Percentiles rank a stretch among this genome's conserved stretches.
phyloP scores from a whole-genome alignment of 805 yeast species.

The Gaillardinia entomophila region DNA sequence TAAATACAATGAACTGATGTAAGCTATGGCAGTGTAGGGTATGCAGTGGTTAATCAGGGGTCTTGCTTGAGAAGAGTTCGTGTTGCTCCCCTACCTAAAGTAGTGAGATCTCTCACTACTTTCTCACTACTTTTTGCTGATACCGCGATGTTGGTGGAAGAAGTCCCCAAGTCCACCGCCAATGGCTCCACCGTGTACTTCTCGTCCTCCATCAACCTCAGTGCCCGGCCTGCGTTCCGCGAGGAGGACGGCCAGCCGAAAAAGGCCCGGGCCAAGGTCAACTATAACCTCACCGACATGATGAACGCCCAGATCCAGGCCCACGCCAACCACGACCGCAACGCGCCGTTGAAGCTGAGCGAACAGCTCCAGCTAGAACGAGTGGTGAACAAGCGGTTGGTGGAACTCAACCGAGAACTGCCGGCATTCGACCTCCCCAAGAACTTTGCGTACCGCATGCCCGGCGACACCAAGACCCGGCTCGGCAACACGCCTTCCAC shows the following conservation, averaged over 20 bases:
- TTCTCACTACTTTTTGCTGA: no score
- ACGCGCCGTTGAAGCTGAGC: conserved; percentile 35
- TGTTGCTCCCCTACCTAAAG: no score
- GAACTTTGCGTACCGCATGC: conserved; percentile 30
- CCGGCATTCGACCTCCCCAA: conserved; percentile 36
- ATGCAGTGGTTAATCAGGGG: no score
- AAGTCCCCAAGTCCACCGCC: conserved; percentile 29
- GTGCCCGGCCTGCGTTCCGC: conserved; percentile 30
- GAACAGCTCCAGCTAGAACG: conserved; percentile 40
- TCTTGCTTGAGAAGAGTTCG: no score
- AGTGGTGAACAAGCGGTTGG: conserved; percentile 28
- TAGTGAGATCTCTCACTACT: no score
- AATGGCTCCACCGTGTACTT: conserved; percentile 34
- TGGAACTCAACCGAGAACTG: conserved; percentile 30
- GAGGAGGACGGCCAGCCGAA: conserved; percentile 15
- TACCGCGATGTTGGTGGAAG: conserved; percentile 43
- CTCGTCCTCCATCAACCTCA: conserved; percentile 34
- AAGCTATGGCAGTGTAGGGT: no score
- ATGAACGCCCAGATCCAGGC: conserved; percentile 38
- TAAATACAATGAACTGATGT: no score
- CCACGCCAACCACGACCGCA: conserved; percentile 16
- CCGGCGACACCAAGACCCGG: conserved; percentile 23
- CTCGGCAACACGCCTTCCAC: conserved; percentile 41
- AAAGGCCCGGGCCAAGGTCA: conserved; percentile 36
- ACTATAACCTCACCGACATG: conserved; percentile 37